phyloP scores from a whole-genome alignment of 2,329 filamentous ascomycete genomes.

The Cryphonectria nitschkei region DNA sequence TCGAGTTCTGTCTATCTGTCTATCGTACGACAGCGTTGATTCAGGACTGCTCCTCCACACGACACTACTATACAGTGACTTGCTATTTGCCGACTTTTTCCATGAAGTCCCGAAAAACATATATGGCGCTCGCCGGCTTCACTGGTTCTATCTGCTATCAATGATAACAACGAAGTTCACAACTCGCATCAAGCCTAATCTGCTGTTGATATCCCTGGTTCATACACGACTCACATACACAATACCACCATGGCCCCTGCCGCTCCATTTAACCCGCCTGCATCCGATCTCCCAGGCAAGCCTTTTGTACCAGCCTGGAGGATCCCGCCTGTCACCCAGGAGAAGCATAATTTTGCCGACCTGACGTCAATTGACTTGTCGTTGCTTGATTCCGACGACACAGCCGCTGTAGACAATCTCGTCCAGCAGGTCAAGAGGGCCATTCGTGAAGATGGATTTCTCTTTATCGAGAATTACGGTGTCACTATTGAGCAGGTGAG shows the following conservation, averaged over 20 bases:
- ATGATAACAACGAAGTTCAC: neutral
- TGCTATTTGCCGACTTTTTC: neutral
- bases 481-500: constrained; percentile 46
- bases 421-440: constrained; percentile 47
- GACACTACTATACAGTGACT: neutral
- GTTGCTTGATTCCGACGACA: constrained; percentile 47
- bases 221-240: neutral
- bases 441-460: constrained; percentile 48
- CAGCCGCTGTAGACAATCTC: constrained; percentile 46
- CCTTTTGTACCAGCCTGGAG: constrained; percentile 47
- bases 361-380: constrained; percentile 49
- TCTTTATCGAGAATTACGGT: constrained; percentile 55
- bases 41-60: neutral
- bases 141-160: neutral
- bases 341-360: constrained; percentile 48
- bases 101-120: neutral
- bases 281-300: constrained; percentile 44
- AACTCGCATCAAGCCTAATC: neutral
- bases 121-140: neutral
- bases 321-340: constrained; percentile 49
- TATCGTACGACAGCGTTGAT: neutral
- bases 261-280: constrained; percentile 46
- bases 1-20: neutral
- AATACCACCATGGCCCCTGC: constrained; percentile 35
- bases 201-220: neutral